These are phyloP conservation scores for Lyophyllum atratum DNA, from an alignment of 768 basidiomycete genomes.

Conservation along the genomic window DNA sequence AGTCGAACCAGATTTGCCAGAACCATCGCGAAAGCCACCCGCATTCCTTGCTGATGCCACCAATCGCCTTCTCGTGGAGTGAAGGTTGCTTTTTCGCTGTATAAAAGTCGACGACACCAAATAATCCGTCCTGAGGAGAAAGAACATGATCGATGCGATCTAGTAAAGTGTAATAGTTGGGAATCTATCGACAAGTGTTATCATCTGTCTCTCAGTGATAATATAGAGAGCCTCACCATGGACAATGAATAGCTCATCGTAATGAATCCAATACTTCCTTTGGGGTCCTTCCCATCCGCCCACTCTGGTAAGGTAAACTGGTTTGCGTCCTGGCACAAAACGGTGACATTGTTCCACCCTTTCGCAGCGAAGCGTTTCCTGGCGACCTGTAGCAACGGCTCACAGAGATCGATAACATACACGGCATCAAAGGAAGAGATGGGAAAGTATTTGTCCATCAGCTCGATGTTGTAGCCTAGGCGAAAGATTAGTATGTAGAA, in stretches of 20 bases:
- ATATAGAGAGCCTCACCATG: slow-evolving; percentile 39
- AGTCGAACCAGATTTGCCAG: slow-evolving; percentile 75
- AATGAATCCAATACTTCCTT: slow-evolving; percentile 56
- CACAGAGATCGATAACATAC: slow-evolving; percentile 75
- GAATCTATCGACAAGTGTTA: slow-evolving; percentile 40
- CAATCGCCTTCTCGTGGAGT: slow-evolving; percentile 61
- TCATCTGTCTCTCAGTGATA: not conserved
- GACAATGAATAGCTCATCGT: slow-evolving; percentile 61
- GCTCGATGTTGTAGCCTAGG: slow-evolving; percentile 60
- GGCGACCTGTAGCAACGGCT: slow-evolving; percentile 70
- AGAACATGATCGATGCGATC: slow-evolving; percentile 70
- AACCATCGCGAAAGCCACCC: slow-evolving; percentile 74
- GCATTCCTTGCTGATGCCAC: slow-evolving; percentile 59
- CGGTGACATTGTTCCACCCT: slow-evolving; percentile 76
- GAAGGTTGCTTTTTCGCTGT: slow-evolving; percentile 57
- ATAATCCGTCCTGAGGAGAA: slow-evolving; percentile 55
- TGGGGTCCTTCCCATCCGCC: slow-evolving; percentile 45
- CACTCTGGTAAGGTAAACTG: slow-evolving; percentile 67
- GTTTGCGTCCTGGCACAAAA: slow-evolving; percentile 72
- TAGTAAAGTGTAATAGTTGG: slow-evolving; percentile 63
- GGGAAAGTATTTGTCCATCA: slow-evolving; percentile 64
- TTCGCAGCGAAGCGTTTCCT: slow-evolving; percentile 62
- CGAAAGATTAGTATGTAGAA: not conserved
- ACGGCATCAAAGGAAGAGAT: slow-evolving; percentile 64
- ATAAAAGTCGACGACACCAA: slow-evolving; percentile 78